Evolutionary conservation across 2,329 filamentous ascomycete species (phyloP).

Genomic region (Pezicula rhizophila): DNA sequence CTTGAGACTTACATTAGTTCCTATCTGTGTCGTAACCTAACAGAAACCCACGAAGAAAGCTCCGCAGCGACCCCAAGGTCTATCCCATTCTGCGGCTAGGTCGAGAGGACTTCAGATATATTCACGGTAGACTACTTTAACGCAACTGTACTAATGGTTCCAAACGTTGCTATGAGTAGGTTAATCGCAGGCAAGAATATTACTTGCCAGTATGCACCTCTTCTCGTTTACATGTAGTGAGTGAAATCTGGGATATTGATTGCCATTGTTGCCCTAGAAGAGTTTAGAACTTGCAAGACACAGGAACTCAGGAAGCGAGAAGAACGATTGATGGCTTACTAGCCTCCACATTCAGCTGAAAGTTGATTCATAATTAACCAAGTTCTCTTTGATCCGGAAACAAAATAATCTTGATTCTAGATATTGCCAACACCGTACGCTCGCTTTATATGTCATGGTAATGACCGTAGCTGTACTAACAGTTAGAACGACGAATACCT

Average conservation of each 20-base stretch:
- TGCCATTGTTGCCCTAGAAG: constrained; percentile 9
- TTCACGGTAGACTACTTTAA: constrained; percentile 42
- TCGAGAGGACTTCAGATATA: constrained; percentile 41
- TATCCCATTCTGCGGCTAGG: constrained; percentile 37
- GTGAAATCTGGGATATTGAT: constrained; percentile 36
- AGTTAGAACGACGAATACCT: constrained; percentile 23
- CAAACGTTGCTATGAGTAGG: constrained; percentile 31
- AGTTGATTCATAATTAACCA: constrained; percentile 7
- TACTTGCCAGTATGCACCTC: constrained; percentile 9
- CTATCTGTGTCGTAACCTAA: constrained; percentile 35
- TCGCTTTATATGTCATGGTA: constrained; percentile 4
- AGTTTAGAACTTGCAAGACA: no score
- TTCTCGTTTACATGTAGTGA: constrained; percentile 27
- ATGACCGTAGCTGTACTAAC: constrained; percentile 2
- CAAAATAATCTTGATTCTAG: constrained; percentile 2
- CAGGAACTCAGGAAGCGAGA: no score
- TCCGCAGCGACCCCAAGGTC: constrained; percentile 29
- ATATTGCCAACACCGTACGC: constrained; percentile 4
- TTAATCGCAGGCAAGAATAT: constrained; percentile 10
- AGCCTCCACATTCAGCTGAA: constrained; percentile 3
- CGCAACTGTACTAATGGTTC: constrained; percentile 43
- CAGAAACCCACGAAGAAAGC: constrained; percentile 42
- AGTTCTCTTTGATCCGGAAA: constrained; percentile 1
- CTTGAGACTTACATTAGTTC: constrained; percentile 33
- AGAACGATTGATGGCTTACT: not conserved